Evolutionary conservation across 352 stramenopile genomes (phyloP).

Genomic region (Phytophthora tentaculata): DNA sequence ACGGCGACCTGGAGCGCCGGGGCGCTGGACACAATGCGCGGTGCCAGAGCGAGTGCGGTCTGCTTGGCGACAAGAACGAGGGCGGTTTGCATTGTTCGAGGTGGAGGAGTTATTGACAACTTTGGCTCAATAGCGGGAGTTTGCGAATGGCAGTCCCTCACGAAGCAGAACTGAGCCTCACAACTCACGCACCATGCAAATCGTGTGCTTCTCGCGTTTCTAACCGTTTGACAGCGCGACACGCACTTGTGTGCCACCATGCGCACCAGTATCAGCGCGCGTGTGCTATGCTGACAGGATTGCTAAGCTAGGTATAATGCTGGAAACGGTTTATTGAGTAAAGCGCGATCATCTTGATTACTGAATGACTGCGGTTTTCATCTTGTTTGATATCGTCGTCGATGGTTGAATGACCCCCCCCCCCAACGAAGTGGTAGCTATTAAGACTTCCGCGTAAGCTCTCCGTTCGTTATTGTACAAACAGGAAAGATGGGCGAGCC

Average conservation of each 20-base stretch:
- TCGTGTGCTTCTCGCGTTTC: constrained; percentile 21
- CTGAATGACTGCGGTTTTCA: too few species aligned
- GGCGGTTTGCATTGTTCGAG: constrained; percentile 28
- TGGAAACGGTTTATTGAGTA: not conserved
- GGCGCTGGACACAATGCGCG: constrained; percentile 24
- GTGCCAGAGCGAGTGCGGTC: constrained; percentile 25
- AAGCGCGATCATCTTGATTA: too few species aligned
- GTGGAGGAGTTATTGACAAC: not conserved
- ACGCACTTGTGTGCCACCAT: constrained; percentile 25
- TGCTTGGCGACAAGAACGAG: constrained; percentile 36
- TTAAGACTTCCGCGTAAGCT: too few species aligned
- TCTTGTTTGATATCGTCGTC: too few species aligned
- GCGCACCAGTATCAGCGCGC: constrained; percentile 11
- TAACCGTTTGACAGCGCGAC: constrained; percentile 20
- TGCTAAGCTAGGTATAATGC: too few species aligned
- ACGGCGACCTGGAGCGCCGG: constrained; percentile 31
- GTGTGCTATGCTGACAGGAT: not conserved
- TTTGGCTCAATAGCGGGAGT: constrained; percentile 24
- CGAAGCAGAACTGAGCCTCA: constrained; percentile 13
- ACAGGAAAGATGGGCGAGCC: too few species aligned
- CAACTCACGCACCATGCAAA: constrained; percentile 12
- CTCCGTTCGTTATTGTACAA: too few species aligned
- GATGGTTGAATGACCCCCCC: too few species aligned
- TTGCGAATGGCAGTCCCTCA: constrained; percentile 24
- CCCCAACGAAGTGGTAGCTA: too few species aligned